Conservation (phyloP, 2,329 filamentous ascomycete genomes). For the Fusarium transvaalense region DNA sequence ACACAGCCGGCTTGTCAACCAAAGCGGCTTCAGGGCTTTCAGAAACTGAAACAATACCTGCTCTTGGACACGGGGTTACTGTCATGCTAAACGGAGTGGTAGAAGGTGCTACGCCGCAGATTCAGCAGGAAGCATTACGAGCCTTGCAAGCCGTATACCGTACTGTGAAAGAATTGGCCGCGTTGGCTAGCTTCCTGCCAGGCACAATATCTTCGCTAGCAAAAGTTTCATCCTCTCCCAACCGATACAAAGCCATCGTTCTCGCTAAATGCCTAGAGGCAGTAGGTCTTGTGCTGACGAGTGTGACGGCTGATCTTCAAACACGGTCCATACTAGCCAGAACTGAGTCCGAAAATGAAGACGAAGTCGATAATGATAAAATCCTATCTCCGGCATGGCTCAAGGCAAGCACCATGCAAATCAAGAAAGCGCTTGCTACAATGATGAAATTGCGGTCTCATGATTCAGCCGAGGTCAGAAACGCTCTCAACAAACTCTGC, state of each 20-base stretch:
- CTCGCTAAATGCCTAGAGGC: conserved; percentile 72
- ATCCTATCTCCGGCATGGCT: conserved; percentile 74
- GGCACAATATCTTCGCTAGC: conserved; percentile 86
- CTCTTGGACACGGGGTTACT: conserved; percentile 85
- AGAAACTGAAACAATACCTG: conserved; percentile 74
- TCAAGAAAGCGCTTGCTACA: conserved; percentile 84
- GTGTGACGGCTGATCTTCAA: conserved; percentile 69
- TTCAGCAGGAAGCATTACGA: conserved; percentile 77
- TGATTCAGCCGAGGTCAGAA: conserved; percentile 75
- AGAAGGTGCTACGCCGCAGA: conserved; percentile 71
- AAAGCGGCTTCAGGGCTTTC: conserved; percentile 63
- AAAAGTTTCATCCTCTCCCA: conserved; percentile 78
- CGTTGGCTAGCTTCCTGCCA: conserved; percentile 87
- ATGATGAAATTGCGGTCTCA: conserved; percentile 81
- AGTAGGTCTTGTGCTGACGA: conserved; percentile 66
- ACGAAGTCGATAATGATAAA: conserved; percentile 49
- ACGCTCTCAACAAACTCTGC: conserved; percentile 77
- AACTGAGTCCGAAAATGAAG: conserved; percentile 44
- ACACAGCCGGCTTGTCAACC: conserved; percentile 65
- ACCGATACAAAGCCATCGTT: conserved; percentile 67
- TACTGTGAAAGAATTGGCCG: conserved; percentile 77
- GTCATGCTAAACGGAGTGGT: conserved; percentile 81
- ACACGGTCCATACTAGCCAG: conserved; percentile 61
- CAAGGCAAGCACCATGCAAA: conserved; percentile 80
- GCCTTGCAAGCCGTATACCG: conserved; percentile 73